Evolutionary conservation across 2,329 filamentous ascomycete genomes (phyloP).

Genomic region (Aspergillus fijiensis): DNA sequence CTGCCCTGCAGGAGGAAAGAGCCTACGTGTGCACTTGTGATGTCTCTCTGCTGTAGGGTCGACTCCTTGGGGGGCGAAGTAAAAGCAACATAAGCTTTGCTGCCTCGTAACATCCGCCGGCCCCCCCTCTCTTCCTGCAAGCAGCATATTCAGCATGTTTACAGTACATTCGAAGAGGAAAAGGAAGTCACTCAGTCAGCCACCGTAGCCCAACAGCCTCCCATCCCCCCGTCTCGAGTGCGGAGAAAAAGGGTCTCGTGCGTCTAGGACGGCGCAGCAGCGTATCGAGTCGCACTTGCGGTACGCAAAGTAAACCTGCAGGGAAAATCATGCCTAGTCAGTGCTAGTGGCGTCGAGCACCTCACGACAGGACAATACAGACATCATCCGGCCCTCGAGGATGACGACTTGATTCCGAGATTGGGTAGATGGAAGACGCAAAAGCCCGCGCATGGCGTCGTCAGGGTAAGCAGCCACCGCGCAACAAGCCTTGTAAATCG

Average conservation of each 20-base stretch:
- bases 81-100: not conserved
- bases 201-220: not conserved
- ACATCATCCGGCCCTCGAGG: not conserved
- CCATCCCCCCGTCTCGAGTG: not conserved
- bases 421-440: not conserved
- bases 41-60: not conserved
- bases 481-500: not conserved
- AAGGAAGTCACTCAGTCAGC: not conserved
- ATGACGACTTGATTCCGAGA: not conserved
- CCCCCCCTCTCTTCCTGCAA: no score
- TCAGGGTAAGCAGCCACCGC: not conserved
- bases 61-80: not conserved
- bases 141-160: not conserved
- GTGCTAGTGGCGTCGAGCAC: not conserved
- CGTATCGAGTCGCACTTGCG: not conserved
- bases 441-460: not conserved
- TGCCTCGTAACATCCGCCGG: not conserved
- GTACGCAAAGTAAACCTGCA: not conserved
- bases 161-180: not conserved
- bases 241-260: not conserved
- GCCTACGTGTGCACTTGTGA: not conserved
- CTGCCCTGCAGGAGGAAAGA: not conserved
- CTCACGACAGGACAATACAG: not conserved
- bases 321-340: constrained; percentile 4
- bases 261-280: not conserved